A percentile compares a stretch with the other conserved stretches of the same genome.
Evolutionary conservation across 805 yeast genomes (phyloP).

Genomic region (Barnettozyma pratensis): DNA sequence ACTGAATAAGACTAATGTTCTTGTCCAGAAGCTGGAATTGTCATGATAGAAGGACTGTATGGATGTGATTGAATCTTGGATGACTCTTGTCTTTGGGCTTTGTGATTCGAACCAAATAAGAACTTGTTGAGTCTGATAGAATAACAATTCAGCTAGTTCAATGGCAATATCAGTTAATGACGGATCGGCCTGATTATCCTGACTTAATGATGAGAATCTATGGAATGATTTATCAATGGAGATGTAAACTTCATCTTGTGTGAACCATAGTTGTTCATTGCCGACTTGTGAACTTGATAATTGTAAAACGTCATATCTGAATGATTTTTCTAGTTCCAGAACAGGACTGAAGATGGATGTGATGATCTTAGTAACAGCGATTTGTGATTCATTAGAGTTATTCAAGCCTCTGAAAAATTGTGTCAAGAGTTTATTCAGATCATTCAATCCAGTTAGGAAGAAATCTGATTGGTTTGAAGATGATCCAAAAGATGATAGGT

Average conservation of each 20-base stretch:
- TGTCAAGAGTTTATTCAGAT: constrained; percentile 23
- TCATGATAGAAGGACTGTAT: constrained; percentile 22
- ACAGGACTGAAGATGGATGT: constrained; percentile 26
- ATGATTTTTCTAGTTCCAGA: constrained; percentile 35
- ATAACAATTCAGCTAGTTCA: constrained; percentile 35
- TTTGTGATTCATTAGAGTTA: constrained; percentile 13
- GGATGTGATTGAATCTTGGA: constrained; percentile 17
- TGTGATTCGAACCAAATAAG: constrained; percentile 28
- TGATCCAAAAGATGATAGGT: constrained; percentile 10
- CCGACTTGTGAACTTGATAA: constrained; percentile 27
- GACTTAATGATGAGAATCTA: constrained; percentile 19
- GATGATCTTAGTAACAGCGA: constrained; percentile 19
- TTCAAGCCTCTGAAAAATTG: constrained; percentile 21
- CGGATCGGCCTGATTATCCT: constrained; percentile 7
- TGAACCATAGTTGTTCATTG: constrained; percentile 41
- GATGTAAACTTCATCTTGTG: constrained; percentile 34
- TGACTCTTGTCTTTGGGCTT: constrained; percentile 16
- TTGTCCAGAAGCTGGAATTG: constrained; percentile 51
- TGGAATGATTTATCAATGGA: constrained; percentile 38
- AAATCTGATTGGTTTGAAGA: constrained; percentile 17
- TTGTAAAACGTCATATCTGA: constrained; percentile 30
- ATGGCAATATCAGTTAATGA: constrained; percentile 25
- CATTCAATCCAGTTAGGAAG: constrained; percentile 22
- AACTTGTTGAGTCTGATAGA: constrained; percentile 33
- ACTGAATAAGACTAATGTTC: constrained; percentile 44